phyloP scores from a whole-genome alignment of 805 yeast species.

The Kodamaea lidongshanica region DNA sequence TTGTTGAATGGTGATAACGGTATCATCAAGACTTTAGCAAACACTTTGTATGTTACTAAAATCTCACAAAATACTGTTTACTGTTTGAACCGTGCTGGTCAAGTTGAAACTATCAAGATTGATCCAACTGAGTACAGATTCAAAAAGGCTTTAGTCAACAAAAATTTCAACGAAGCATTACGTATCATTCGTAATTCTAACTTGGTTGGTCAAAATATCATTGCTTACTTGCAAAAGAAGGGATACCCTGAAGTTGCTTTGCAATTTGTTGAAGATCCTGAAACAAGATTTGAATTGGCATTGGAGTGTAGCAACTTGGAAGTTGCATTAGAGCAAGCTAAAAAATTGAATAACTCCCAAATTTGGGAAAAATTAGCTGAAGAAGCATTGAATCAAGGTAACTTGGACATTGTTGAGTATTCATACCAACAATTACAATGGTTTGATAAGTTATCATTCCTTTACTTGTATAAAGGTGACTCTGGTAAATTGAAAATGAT shows the following conservation, averaged over 20 bases:
- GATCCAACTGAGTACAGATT: constrained; percentile 97
- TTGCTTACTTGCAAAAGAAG: constrained; percentile 86
- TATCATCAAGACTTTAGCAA: constrained; percentile 84
- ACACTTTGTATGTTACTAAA: constrained; percentile 74
- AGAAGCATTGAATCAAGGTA: constrained; percentile 89
- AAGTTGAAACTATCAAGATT: constrained; percentile 67
- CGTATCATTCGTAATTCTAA: constrained; percentile 83
- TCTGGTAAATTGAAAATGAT: constrained; percentile 66
- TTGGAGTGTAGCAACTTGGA: constrained; percentile 85
- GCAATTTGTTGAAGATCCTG: constrained; percentile 94
- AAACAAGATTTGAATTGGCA: constrained; percentile 92
- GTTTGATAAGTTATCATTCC: constrained; percentile 84
- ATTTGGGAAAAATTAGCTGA: constrained; percentile 79
- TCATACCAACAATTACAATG: constrained; percentile 82
- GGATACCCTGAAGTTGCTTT: constrained; percentile 97
- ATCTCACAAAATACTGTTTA: constrained; percentile 67
- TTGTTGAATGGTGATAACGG: constrained; percentile 93
- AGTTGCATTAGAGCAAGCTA: constrained; percentile 87
- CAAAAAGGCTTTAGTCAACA: constrained; percentile 85
- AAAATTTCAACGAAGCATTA: constrained; percentile 85
- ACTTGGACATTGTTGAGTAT: constrained; percentile 75
- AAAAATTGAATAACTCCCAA: constrained; percentile 55
- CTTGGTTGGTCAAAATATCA: constrained; percentile 94
- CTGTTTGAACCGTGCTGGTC: constrained; percentile 80
- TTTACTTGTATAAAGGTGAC: constrained; percentile 83